Evolutionary conservation across 257 asterid species (phyloP), one percentile per base, ranked within the genome.

Genomic region (Ilex asprella): DNA sequence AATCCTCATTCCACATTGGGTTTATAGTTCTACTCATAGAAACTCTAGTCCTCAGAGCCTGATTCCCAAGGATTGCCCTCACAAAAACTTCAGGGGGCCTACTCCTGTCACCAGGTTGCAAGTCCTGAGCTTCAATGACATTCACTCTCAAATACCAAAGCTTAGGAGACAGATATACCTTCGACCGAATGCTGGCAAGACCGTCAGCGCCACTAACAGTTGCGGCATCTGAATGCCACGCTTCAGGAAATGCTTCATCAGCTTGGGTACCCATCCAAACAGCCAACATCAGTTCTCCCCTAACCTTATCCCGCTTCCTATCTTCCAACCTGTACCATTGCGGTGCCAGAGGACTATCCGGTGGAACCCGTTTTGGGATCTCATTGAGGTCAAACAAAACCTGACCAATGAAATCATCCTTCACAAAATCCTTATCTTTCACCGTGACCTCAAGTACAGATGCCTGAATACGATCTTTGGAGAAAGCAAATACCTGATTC

Each of bases 211-310:
- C 61, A 43, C 30, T 56, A 55, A 64, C 55, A 32, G 68, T 53
- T 5, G 51, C 60, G 2, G 53, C 55, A 41, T 64, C 61, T 5
- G 60, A 64, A 30, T 53, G 68, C 68, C 68, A 64, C 2, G 68
- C 68, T 30, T 64, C 68, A 15, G 68, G 61, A 44, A 64, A 64
- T n/a, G 61, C 68, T 30, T 64, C 68, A 15, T 64, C 61, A 2
- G 68, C 68, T 56, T 64, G 68, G n/a, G 68, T 53, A 10, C 68
- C 68, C 43, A 64, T 56, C 68, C 68, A 64, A 15, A 64, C 60
- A 29, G 68, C 61, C 60, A 64, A 56, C 68, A 64, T 64, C 55
- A 64, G n/a, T 29, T 64, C 68, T 21, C 68, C 61, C 21, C 21
- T 56, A 6, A 55, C 61, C 55, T 56, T 55, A n/a, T 64, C 61